Conservation (phyloP, 345 rosid genomes). For the Psidium friedrichsthalianum region DNA sequence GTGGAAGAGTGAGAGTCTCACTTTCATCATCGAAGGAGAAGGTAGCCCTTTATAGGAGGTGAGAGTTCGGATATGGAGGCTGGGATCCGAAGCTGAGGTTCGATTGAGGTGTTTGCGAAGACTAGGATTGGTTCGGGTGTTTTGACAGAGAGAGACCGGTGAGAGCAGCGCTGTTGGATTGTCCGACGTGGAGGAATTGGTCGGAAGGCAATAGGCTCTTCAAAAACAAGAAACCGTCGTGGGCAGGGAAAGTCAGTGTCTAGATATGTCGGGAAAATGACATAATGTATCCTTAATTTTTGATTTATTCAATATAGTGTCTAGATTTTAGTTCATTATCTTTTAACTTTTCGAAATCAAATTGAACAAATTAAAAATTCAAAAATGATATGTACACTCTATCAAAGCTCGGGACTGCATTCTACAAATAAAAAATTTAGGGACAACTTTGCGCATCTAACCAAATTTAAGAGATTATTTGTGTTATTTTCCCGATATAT, state of each 20-base stretch:
- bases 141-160: neutral
- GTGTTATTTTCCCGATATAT: neutral
- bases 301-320: neutral
- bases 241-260: neutral
- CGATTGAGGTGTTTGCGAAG: neutral
- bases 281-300: neutral
- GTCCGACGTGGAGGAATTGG: neutral
- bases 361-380: neutral
- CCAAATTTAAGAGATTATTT: neutral
- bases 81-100: neutral
- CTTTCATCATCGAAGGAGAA: neutral
- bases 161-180: neutral
- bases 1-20: neutral
- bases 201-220: neutral
- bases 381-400: rapidly evolving
- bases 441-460: neutral
- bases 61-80: neutral
- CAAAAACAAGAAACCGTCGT: neutral
- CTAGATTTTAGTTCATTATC: too few species aligned
- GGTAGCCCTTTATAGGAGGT: neutral
- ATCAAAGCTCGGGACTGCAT: rapidly evolving
- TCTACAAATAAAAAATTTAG: neutral
- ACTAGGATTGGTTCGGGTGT: neutral
- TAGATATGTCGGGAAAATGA: neutral
- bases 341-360: neutral